phyloP scores from a whole-genome alignment of 805 yeast species.

The Cyberlindnera bimundalis region DNA sequence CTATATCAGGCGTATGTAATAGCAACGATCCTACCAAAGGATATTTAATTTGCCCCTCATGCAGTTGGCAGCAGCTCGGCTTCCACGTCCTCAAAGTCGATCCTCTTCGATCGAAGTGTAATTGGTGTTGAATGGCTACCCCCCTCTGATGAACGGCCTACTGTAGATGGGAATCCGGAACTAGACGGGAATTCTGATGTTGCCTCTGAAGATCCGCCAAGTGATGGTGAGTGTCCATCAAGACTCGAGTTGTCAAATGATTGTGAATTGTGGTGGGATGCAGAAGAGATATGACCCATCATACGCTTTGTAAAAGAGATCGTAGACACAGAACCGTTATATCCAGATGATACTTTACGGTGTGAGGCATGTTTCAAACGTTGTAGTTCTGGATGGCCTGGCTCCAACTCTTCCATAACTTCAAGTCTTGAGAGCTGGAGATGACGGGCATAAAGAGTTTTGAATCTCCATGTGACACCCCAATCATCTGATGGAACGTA shows the following conservation, averaged over 20 bases:
- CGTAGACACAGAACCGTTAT: not conserved
- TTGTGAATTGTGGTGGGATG: not conserved
- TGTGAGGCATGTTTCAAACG: conserved; percentile 1
- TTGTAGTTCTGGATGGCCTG: conserved; percentile 11
- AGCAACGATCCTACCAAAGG: too few species aligned
- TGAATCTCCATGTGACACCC: conserved; percentile 25
- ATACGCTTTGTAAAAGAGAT: not conserved
- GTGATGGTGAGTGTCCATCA: not conserved
- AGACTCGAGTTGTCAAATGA: conserved; percentile 2
- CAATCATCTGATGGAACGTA: conserved; percentile 7
- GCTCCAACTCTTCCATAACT: conserved; percentile 14
- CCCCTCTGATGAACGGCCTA: not conserved
- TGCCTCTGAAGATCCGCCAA: not conserved
- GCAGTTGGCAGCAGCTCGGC: conserved; percentile 11
- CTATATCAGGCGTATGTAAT: too few species aligned
- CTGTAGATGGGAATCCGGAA: not conserved
- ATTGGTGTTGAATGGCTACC: not conserved
- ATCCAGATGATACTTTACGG: conserved; percentile 1
- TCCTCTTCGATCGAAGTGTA: conserved; percentile 7
- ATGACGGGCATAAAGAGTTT: conserved; percentile 20
- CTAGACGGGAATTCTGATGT: not conserved
- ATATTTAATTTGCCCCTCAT: not conserved
- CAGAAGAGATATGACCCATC: not conserved
- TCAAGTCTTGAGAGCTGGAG: conserved; percentile 13
- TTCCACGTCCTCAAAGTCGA: conserved; percentile 4